A percentile compares a stretch with the other conserved stretches of the same genome.
Conservation (phyloP, 495 filamentous ascomycete genomes). For the Xylona heveae region DNA sequence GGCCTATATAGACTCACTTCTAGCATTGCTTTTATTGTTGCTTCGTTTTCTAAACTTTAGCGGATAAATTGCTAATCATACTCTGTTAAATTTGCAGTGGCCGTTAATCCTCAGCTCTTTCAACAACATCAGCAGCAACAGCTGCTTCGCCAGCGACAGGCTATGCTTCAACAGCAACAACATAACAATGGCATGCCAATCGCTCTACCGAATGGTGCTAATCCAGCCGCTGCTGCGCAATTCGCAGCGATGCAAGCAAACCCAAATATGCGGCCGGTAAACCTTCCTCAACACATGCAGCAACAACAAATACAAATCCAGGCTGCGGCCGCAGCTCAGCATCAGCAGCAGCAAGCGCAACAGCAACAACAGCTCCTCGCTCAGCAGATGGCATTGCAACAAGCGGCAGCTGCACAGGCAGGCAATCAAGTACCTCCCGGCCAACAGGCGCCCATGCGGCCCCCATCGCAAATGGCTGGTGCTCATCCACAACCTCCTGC, state of each 20-base stretch:
- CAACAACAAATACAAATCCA: too few species aligned
- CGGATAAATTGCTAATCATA: too few species aligned
- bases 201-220: constrained; percentile 3
- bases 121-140: constrained; percentile 4
- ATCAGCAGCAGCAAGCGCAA: constrained; percentile 2
- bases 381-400: constrained; percentile 4
- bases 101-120: not conserved
- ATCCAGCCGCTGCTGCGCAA: not conserved
- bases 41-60: too few species aligned
- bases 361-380: constrained; percentile 6
- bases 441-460: constrained; percentile 8
- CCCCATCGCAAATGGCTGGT: constrained; percentile 8
- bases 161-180: constrained; percentile 3
- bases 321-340: too few species aligned
- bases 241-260: constrained; percentile 3
- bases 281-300: constrained; percentile 1
- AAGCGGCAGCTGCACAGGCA: constrained; percentile 1
- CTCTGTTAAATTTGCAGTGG: too few species aligned
- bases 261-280: not conserved
- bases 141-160: constrained; percentile 2
- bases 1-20: too few species aligned
- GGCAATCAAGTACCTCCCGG: constrained; percentile 9
- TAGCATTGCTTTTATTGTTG: too few species aligned
- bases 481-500: constrained; percentile 23
- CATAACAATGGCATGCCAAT: too few species aligned